Evolutionary conservation across 2,329 filamentous ascomycete species (phyloP), one percentile per base, ranked within the genome.

Genomic region (Cryphonectria carpinicola): DNA sequence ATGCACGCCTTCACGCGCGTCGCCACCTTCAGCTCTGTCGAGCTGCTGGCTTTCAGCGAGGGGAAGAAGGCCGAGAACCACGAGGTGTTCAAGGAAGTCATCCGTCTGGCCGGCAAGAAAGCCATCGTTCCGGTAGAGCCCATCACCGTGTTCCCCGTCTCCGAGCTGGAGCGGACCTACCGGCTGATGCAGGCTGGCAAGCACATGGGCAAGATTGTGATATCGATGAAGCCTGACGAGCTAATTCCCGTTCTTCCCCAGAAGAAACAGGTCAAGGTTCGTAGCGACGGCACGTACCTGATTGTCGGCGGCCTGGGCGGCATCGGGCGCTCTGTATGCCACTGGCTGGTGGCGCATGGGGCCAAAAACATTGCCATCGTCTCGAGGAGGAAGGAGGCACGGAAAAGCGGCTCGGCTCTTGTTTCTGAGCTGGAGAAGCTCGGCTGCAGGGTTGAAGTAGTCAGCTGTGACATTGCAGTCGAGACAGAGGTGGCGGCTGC

Each of bases 111-210:
- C 41, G 14, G 32, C 28, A 61, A 66, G 39, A 68, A 65, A 62
- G 66, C 68, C 41, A 66, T 65, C 60, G 69, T 41, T 2, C 54
- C 54, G 1, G n/a, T 68, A 37, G 60, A 71, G 37, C 69, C 69
- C 13, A 66, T 71, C 69, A 71, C 68, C 52, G 28, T 71, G 6
- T 62, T 70, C n/a, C 52, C 10, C 32, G 60, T 71, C 8, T 54
- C 35, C 43, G 69, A 77, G 6, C 76, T 84, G 0, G 76, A 77
- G 6, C 75, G 80, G 0, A 81, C 81, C 1, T 83, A 85, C 71
- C 77, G 81, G 4, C 75, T 80, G 32, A 80, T 85, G 7, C 71
- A 73, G 66, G 63, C 65, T 46, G 71, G 71, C 49, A 73, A 73
- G 67, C 70, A 73, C 41, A 70, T 72, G 6, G 70, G 70, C 0